Evolutionary conservation across 31 red algal genomes (phyloP), one percentile per base, ranked within the genome.

Genomic region (Endocladia muricata): DNA sequence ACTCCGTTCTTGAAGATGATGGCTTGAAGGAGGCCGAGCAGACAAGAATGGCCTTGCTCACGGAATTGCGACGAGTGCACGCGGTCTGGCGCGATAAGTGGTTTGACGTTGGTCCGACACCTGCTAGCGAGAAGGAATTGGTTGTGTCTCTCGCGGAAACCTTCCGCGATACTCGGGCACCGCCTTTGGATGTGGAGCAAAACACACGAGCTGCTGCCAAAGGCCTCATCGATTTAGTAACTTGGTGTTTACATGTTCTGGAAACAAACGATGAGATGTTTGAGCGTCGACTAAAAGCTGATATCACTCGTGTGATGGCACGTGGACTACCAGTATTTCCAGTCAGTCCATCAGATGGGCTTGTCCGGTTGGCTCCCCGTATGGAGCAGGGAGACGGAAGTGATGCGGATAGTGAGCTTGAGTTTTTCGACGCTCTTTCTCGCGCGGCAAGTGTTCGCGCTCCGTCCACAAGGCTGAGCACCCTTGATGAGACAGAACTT

Each of bases 41-140:
- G 49, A 77, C 75, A 26, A 79, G 77, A 8, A 55, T 62, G 6
- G 78, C 79, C 19, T 73, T 97, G 3, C 33, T 93, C 22, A 76
- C 68, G 13, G 94, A 97, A 73, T 26, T 96, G 37, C 55, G 59
- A 15, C 86, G 93, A 29, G 41, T 96, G n/a, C 76, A 78, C 29
- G 38, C 40, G 23, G 59, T 75, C 35, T 83, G 79, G 79, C 61
- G 37, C 15, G 37, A 73, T 7, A 66, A 83, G 65, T 69, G 67
- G 68, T 37, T 72, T 44, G 37, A 48, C 19, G n/a, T n/a, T n/a
- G 57, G 29, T 61, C 17, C 36, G 26, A 64, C 75, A 4, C 19
- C 28, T 11, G 28, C 73, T 60, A 39, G 42, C 26, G 48, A 60
- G 22, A n/a, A 41, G 9, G 70, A 85, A 1, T 70, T 85, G 63